Base-by-base conservation (phyloP, 1,284 basidiomycete genomes). In the Golubevia pallescens region DNA sequence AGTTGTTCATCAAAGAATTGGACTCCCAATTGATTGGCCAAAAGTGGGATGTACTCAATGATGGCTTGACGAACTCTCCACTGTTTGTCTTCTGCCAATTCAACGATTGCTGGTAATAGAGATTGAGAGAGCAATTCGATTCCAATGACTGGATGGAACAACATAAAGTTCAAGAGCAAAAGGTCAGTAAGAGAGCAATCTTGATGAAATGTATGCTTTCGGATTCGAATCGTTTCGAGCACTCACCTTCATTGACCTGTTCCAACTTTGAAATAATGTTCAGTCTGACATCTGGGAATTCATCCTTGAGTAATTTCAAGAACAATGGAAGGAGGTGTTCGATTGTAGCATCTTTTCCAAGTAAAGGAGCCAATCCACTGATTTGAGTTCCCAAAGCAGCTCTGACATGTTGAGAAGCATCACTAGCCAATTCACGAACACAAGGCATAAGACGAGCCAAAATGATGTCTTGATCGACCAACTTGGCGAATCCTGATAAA, bases 11-110 rank as follows among this genome's bases (percentile, higher is more conserved):
- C 95, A 83, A 99, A 99, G 89, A 99, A 99, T 48, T 92, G 89
- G 76, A 95, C 94, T 66, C 97, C 97, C 63, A 99, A 90, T 86
- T 99, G 97, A 21, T 93, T 96, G 58, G 97, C 95, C 53, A 99
- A 91, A 21, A 99, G 90, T 89, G 97, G 87, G 91, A 90, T 98
- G 87, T 99, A 98, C 87, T 99, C 97, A 87, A 99, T 99, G 87
- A 99, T 99, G 14, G 97, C 97, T 87, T 99, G 97, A 76, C 97
- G 92, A 54, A 99, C 97, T 60, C 97, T 92, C 97, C 97, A 99
- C 76, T 97, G 97, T 87, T 99, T 99, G 89, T 99, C 97, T 87
- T 99, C 97, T 23, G 97, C 96, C 57, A 99, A 89, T 86, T 98
- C 94, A 77, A 99, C 93, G 76, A 99, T 99, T 38, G 97, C 97